Base-by-base conservation (phyloP, 2,329 filamentous ascomycete species). In the Fusarium newnesense region DNA sequence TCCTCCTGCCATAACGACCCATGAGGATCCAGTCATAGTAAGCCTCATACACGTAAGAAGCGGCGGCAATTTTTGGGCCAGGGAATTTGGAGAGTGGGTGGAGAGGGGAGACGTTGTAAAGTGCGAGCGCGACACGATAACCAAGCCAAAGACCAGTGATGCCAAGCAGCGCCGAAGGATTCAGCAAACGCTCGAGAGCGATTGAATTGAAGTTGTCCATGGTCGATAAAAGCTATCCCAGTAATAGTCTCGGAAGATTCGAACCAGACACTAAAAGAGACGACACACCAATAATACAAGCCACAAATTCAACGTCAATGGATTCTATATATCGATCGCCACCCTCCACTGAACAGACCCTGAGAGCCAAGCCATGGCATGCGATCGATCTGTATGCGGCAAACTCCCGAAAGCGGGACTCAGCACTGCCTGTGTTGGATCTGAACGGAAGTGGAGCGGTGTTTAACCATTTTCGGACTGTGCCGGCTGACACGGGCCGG, bases 71-170 rank as follows among this genome's bases (percentile, higher is more conserved):
- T 61, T 73, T 81, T 1, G 82, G 82, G 0, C 83, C 83, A 9
- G 83, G 83, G 16, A 85, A 80, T 9, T 74, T 73, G 58, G 73
- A 77, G 18, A 85, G 69, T 4, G 83, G 83, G 60, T 85, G 83
- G 28, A 84, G 67, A 10, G 82, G 80, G 5, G 83, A 84, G 57
- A 84, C 66, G 60, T 84, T 84, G 72, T 83, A 83, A 4, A 81
- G 28, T 1, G 77, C 77, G 18, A 77, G 57, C 15, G 77, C 26
- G 13, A 81, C 8, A 10, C 78, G 75, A 65, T 82, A 83, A 5
- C 57, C 63, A 13, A 82, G 28, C 79, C 79, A 82, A 4, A 78
- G 10, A 16, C 73, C 73, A 16, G 76, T 13, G 3, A 83, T 52
- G 46, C 46, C 28, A 32, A 49, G 5, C 3, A 49, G 21, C 28